Evolutionary conservation across 352 stramenopile genomes (phyloP), one percentile per base, ranked within the genome.

Genomic region (Aphanomyces stellatus): DNA sequence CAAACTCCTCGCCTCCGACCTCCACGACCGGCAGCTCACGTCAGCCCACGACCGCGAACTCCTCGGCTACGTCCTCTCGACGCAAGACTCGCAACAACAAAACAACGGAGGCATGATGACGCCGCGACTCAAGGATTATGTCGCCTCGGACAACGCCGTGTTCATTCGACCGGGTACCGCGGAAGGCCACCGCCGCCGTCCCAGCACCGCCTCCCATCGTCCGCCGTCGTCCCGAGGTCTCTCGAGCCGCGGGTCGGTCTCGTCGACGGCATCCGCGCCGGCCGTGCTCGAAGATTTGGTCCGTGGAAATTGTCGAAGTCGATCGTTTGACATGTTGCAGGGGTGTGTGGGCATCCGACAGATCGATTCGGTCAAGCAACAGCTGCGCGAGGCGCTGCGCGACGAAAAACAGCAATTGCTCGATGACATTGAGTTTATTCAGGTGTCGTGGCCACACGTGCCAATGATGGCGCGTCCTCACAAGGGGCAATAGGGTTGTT

Each of bases 401-500:
- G 78, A 90, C 3, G 84, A 93, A 40, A 76, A 74, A 0, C 71
- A 79, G 37, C 73, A 87, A 55, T 53, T 93, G 2, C 74, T 93
- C 6, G 84, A 91, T 69, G 84, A 93, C 59, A 89, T 93, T 19
- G 84, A 93, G 27, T 93, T 93, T 64, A 87, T 91, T 11, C 84
- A 93, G 76, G 84, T 90, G 34, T 30, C 4, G 7, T 34, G 8
- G 31, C 61, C 48, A 30, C 19, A 34, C 3, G 28, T 25, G 28
- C 2, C 46, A 8, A 53, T 30, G 25, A 27, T 25, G 35, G 11
- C 11, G 37, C 27, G 3, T 17, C n/a, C 28, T 27, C 22, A 69
- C 35, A 27, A 22, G 5, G 11, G 33, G 15, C 48, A 57, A 25
- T 51, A 92, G 83, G 72, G 81, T 27, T 93, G 84, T 53, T 74